phyloP scores from a whole-genome alignment of 2,329 filamentous ascomycete species.

The Ophiostoma tasmaniense region DNA sequence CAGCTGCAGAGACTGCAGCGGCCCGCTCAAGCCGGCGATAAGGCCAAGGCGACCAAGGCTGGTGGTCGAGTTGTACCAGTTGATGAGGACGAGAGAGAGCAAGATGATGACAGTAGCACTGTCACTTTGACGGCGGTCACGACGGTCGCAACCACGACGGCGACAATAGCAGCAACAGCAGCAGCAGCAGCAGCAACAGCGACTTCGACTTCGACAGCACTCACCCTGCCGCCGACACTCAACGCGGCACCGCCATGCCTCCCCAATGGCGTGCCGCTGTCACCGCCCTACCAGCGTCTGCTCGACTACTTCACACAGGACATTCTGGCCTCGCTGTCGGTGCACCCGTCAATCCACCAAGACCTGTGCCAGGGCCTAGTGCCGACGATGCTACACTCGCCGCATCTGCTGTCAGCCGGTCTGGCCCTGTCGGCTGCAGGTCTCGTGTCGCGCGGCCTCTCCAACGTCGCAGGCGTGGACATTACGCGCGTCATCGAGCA shows the following conservation, averaged over 20 bases:
- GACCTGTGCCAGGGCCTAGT: constrained; percentile 15
- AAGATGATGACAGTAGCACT: not conserved
- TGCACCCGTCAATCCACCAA: constrained; percentile 15
- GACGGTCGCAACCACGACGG: not conserved
- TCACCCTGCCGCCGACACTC: constrained; percentile 2
- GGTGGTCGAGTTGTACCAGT: not conserved
- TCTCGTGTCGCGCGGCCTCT: constrained; percentile 13
- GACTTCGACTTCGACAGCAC: not conserved
- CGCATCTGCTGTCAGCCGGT: constrained; percentile 16
- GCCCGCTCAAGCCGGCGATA: not conserved
- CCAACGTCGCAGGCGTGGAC: constrained; percentile 10
- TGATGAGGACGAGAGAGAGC: not conserved
- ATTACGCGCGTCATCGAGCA: constrained; percentile 15
- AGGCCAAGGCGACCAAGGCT: not conserved
- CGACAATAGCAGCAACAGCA: not conserved
- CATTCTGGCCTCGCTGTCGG: constrained; percentile 15
- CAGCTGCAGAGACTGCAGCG: not conserved
- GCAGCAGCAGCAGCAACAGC: not conserved
- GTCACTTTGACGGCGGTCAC: not conserved
- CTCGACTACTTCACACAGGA: constrained; percentile 18
- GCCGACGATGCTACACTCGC: constrained; percentile 13
- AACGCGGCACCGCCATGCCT: constrained; percentile 5
- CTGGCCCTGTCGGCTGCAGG: constrained; percentile 13
- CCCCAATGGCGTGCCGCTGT: constrained; percentile 14
- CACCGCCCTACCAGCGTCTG: constrained; percentile 15